Evolutionary conservation across 208 protist species (phyloP), one percentile per base, ranked within the genome.

Genomic region (Trypanosoma avium): DNA sequence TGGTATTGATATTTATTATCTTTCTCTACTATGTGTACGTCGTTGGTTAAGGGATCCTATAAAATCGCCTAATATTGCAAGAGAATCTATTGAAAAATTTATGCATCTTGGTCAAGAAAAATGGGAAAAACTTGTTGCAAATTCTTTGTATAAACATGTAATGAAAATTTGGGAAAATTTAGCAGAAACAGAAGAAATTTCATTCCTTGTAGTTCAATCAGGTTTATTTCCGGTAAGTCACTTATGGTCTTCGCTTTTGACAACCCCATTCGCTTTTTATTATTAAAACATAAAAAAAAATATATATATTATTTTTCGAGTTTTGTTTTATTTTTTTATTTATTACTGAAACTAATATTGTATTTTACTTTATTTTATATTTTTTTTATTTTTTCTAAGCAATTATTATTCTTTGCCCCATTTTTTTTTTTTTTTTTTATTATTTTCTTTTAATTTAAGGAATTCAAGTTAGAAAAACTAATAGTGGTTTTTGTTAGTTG

Each of bases 1-100:
- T 9, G 69, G 76, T 32, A 71, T 86, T 4, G 84, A 90, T 55
- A 21, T 75, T 0, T 61, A 82, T 33, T 81, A 79, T 61, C 38
- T 86, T 22, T 66, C 67, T 7, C 49, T 72, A 30, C 65, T 90
- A 4, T 90, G 84, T 52, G 61, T 81, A 4, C 33, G 70, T 10
- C 66, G 61, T 26, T 90, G 84, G 79, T 17, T 86, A 57, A 38
- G 60, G 19, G 67, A 73, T 54, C 50, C 57, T 13, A 9, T 27
- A 7, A 62, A 36, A 19, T 40, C 54, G 15, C n/a, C 40, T 17
- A 43, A 61, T 19, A n/a, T 67, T 19, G 67, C 59, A 13, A 53
- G 3, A 13, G 35, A 26, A 15, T 73, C 67, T 33, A 43, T 61
- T 29, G 35, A 56, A 17, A 45, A 53, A 8, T 73, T 67, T 57